Conservation (phyloP, 1,284 basidiomycete genomes). For the Paramarasmius palmivorus region DNA sequence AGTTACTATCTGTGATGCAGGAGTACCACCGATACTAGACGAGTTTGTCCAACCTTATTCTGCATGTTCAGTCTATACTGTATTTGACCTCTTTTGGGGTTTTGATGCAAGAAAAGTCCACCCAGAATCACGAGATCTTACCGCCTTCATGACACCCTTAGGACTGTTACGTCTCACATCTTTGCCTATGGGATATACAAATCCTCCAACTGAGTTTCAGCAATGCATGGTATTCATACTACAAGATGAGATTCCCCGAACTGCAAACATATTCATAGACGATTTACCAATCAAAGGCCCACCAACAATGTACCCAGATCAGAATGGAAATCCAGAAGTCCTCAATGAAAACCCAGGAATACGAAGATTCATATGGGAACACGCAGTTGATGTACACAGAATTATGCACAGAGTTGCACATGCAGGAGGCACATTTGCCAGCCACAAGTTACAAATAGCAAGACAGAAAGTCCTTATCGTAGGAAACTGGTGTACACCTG, state of each 20-base stretch:
- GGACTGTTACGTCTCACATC: slow-evolving; percentile 19
- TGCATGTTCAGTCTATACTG: slow-evolving; percentile 28
- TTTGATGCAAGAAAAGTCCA: not conserved
- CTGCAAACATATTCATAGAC: slow-evolving; percentile 31
- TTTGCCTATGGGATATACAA: slow-evolving; percentile 29
- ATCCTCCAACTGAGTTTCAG: slow-evolving; percentile 32
- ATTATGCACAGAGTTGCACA: slow-evolving; percentile 24
- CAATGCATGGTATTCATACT: slow-evolving; percentile 34
- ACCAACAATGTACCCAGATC: slow-evolving; percentile 22
- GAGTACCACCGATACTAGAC: slow-evolving; percentile 31
- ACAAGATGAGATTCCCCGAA: slow-evolving; percentile 30
- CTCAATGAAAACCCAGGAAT: slow-evolving; percentile 33
- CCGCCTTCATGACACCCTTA: slow-evolving; percentile 8
- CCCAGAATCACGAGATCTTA: not conserved
- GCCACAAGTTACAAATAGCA: slow-evolving; percentile 22
- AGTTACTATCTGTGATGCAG: slow-evolving; percentile 12
- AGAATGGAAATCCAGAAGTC: slow-evolving; percentile 26
- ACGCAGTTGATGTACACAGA: slow-evolving; percentile 27
- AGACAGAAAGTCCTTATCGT: too few relatives aligned
- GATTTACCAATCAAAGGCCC: slow-evolving; percentile 34
- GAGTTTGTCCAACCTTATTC: slow-evolving; percentile 32
- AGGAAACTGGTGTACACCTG: too few relatives aligned
- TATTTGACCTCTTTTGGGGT: slow-evolving; percentile 16
- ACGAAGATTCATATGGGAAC: slow-evolving; percentile 35
- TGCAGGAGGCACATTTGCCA: slow-evolving; percentile 22